Evolutionary conservation across 805 yeast species (phyloP), one percentile per base, ranked within the genome.

Genomic region (Hanseniaspora meyeri): DNA sequence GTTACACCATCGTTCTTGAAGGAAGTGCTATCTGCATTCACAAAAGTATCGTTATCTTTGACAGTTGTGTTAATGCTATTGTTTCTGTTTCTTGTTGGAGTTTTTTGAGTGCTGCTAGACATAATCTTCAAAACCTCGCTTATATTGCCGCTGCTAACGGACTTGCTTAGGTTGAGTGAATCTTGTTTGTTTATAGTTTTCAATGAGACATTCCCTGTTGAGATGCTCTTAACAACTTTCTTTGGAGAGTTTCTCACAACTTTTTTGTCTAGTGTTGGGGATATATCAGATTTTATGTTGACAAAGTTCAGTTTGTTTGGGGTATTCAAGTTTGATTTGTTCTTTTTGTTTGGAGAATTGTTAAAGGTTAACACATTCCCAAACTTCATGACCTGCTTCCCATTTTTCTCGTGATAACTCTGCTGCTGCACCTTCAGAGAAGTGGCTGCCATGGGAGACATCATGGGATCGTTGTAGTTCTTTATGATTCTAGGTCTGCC

Each of bases 401-500:
- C 60, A 14, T 45, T 45, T 29, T 52, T 52, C 43, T 60, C 61
- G 20, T 63, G 63, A 14, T 66, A 59, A 11, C 65, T 66, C 42
- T 60, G 56, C 53, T 59, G 65, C 43, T 68, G 69, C 34, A 69
- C 68, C 50, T 64, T 63, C 55, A 65, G 43, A 1, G 72, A 69
- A 1, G 70, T 65, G 27, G 63, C 64, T 4, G 72, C 72, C 71
- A 69, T 68, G 20, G 72, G 72, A 16, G 68, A 64, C 52, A 67
- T 64, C 62, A 68, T 59, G 12, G 71, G 71, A 53, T 68, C 64
- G 10, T 63, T 62, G 48, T 69, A 69, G 31, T 66, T 62, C 58
- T 68, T 69, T 12, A 66, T 63, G 11, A 69, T 63, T 14, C 68
- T 67, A 8, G 72, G 72, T 63, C 72, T 64, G 4, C 72, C 72